phyloP scores from a whole-genome alignment of 2,329 filamentous ascomycete genomes.

The Myrmaecium sp. region DNA sequence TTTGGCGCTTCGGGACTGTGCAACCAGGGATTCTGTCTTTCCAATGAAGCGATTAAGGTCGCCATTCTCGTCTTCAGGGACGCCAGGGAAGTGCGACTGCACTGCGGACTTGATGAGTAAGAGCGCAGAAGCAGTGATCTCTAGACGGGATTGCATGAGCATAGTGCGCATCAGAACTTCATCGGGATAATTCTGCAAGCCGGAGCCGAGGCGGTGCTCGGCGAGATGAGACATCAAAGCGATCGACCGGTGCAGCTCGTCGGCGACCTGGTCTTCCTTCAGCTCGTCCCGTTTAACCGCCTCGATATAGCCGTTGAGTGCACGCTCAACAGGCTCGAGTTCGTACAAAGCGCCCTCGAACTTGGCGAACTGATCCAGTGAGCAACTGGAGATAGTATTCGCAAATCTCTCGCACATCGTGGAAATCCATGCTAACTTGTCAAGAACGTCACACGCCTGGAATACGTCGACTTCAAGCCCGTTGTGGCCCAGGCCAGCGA shows the following conservation, averaged over 20 bases:
- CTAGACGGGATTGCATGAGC: constrained; percentile 65
- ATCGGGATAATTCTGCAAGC: constrained; percentile 58
- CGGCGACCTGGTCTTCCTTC: constrained; percentile 66
- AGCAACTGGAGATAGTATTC: constrained; percentile 62
- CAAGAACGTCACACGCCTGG: constrained; percentile 62
- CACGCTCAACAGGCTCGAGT: constrained; percentile 78
- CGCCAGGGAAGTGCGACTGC: constrained; percentile 41
- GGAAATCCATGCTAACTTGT: constrained; percentile 71
- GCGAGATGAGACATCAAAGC: constrained; percentile 75
- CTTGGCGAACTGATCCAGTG: constrained; percentile 57
- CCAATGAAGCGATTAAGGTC: constrained; percentile 43
- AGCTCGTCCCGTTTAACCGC: constrained; percentile 68
- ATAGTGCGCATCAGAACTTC: constrained; percentile 61
- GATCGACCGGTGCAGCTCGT: constrained; percentile 65
- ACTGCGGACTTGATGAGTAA: constrained; percentile 48
- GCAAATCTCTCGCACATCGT: constrained; percentile 73
- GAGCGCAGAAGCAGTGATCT: constrained; percentile 56
- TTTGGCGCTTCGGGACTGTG: constrained; percentile 66
- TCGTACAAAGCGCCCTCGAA: constrained; percentile 74
- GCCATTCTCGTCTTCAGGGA: constrained; percentile 49
- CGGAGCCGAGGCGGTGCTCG: constrained; percentile 58
- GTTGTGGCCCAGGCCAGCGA: constrained; percentile 49
- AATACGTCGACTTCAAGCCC: constrained; percentile 68
- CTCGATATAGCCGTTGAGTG: constrained; percentile 78
- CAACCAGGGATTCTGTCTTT: constrained; percentile 54